These are phyloP conservation scores for Raddia guianensis DNA, from an alignment of 176 grass and related monocot genomes.

Conservation along the genomic window DNA sequence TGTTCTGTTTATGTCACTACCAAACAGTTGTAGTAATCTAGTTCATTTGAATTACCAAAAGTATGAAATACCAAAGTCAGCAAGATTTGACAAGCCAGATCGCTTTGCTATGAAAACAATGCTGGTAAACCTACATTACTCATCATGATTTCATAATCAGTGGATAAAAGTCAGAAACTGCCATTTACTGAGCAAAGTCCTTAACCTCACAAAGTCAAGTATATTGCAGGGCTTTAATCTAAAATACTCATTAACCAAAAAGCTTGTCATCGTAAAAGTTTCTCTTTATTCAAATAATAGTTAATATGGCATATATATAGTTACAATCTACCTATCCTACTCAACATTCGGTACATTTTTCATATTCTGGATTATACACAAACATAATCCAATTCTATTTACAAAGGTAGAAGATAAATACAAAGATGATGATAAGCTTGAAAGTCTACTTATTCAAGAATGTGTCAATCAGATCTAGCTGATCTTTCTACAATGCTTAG, in stretches of 20 bases:
- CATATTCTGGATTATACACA: neutral
- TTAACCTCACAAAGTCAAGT: neutral
- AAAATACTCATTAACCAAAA: neutral
- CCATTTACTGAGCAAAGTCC: neutral
- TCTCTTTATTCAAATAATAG: neutral
- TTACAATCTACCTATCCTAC: neutral
- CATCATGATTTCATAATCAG: neutral
- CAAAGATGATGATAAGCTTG: neutral
- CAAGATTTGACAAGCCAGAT: neutral
- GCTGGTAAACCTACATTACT: neutral
- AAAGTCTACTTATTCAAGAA: neutral
- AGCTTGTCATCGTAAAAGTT: neutral
- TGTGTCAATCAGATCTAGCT: constrained; percentile 3
- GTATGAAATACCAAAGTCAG: constrained; percentile 15
- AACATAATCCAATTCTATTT: neutral
- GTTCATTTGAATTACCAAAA: neutral
- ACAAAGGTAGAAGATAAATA: constrained; percentile 9
- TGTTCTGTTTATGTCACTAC: neutral
- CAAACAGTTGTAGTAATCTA: neutral
- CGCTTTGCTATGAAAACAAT: constrained; percentile 26
- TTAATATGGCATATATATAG: neutral
- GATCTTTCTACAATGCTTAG: neutral
- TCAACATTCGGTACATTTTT: neutral
- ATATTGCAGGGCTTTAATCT: neutral
- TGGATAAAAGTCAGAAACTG: constrained; percentile 1